Conservation (phyloP, 352 stramenopile species). For the Globisporangium nagaii region DNA sequence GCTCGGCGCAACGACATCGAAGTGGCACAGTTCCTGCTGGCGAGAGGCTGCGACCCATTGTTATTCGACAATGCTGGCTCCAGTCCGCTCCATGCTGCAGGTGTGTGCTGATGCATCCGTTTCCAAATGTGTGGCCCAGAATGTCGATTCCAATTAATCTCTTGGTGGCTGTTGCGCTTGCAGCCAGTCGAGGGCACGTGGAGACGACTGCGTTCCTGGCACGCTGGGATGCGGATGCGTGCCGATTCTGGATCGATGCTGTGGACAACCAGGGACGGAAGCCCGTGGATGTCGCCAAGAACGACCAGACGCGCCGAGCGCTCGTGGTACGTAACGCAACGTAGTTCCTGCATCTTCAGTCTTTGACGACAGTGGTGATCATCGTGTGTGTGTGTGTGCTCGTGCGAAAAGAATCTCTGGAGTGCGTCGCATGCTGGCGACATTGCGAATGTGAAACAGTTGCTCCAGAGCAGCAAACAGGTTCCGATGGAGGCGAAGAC, state of each 20-base stretch:
- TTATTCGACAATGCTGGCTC: constrained; percentile 26
- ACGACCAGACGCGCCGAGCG: constrained; percentile 14
- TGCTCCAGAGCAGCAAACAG: constrained; percentile 13
- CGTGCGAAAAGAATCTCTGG: constrained; percentile 41
- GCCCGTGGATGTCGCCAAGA: constrained; percentile 28
- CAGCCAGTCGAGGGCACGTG: constrained; percentile 22
- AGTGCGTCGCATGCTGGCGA: constrained; percentile 30
- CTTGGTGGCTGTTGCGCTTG: not conserved
- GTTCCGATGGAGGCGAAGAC: not conserved
- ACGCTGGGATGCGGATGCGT: constrained; percentile 48
- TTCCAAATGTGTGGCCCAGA: too few relatives aligned
- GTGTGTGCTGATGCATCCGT: constrained; percentile 9
- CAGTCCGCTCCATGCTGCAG: constrained; percentile 44
- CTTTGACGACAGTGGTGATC: too few relatives aligned
- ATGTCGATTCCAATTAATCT: too few relatives aligned
- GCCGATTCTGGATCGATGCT: constrained; percentile 18
- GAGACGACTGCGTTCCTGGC: constrained; percentile 29
- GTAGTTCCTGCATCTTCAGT: too few relatives aligned
- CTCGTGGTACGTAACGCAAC: constrained; percentile 31
- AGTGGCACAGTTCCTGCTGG: constrained; percentile 24
- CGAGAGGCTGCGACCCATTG: constrained; percentile 20
- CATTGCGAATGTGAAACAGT: constrained; percentile 16
- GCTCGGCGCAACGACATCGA: constrained; percentile 18
- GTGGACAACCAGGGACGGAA: constrained; percentile 32
- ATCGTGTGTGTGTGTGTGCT: not conserved